Evolutionary conservation across 805 yeast species (phyloP), one percentile per base, ranked within the genome.

Genomic region (Cyberlindnera veronae): DNA sequence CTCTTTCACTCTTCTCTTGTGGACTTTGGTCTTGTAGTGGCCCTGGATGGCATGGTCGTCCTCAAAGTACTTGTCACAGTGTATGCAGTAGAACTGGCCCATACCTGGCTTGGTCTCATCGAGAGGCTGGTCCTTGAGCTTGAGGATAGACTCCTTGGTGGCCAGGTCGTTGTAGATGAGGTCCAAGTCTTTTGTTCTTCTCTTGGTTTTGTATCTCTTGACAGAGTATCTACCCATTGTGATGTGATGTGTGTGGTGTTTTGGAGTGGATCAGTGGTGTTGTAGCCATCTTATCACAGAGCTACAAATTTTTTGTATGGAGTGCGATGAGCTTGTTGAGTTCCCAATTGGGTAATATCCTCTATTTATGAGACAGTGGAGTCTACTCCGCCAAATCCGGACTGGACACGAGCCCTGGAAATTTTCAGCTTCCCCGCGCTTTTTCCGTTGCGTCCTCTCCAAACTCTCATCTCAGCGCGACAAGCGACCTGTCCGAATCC

Each of bases 101-200:
- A 93, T 67, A 2, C 99, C 99, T 1, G 97, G 90, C 58, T 83
- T 82, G 32, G 80, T 77, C 65, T 91, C 98, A 62, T 91, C 96
- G 41, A 85, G 62, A 5, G 87, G 84, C 63, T 91, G 98, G 59
- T 84, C 81, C 58, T 85, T 75, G 42, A 89, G 69, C 30, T 71
- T 67, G 41, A 72, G 62, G 40, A 88, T 81, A n/a, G 81, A 66
- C 28, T 80, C 84, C 29, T 74, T 70, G 4, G 79, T 63, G 3
- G 82, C 67, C 38, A 93, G 63, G 57, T 93, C 99, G 28, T 77
- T 70, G 56, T 83, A 77, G 44, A 93, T 83, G 55, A 81, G 76
- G 58, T 93, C 99, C 44, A 86, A 67, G 55, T 89, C 97, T 60
- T 82, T 77, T 2, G 82, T 78, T 72, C 88, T 79, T 74, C 95